Conservation (phyloP, 2,329 filamentous ascomycete genomes). For the Tolypocladium amazonense region DNA sequence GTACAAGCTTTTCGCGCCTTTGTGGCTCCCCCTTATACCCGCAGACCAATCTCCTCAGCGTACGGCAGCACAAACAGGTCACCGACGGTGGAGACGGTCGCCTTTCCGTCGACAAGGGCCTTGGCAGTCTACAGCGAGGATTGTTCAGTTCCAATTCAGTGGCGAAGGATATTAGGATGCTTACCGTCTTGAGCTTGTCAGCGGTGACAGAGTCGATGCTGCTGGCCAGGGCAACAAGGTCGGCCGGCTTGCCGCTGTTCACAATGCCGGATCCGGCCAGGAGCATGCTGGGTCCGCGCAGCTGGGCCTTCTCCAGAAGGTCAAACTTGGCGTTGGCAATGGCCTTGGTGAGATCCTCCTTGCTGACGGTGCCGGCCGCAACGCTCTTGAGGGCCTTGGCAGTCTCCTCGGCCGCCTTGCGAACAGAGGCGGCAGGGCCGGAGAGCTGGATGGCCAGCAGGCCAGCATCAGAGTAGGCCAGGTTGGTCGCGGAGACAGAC, state of each 20-base stretch:
- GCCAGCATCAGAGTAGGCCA: constrained; percentile 87
- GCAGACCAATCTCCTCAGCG: constrained; percentile 87
- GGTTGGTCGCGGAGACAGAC: constrained; percentile 63
- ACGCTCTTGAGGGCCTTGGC: constrained; percentile 77
- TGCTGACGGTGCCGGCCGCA: constrained; percentile 61
- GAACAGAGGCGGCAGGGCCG: constrained; percentile 63
- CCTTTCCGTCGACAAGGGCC: constrained; percentile 77
- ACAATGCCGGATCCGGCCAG: constrained; percentile 77
- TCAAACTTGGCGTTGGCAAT: constrained; percentile 89
- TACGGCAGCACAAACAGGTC: constrained; percentile 87
- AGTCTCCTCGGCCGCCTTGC: constrained; percentile 62
- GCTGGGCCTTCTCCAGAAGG: constrained; percentile 72
- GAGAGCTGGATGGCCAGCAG: constrained; percentile 75
- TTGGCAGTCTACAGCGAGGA: constrained; percentile 60
- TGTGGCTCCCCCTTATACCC: constrained; percentile 57
- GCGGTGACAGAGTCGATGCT: constrained; percentile 70
- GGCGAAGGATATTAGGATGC: constrained; percentile 22
- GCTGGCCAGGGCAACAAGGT: constrained; percentile 72
- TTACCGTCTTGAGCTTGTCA: constrained; percentile 77
- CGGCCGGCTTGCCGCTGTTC: constrained; percentile 70
- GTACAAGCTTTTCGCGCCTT: constrained; percentile 23
- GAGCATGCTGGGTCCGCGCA: constrained; percentile 66
- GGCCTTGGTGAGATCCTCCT: constrained; percentile 86
- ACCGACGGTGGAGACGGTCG: constrained; percentile 79
- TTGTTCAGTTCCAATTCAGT: constrained; percentile 11